Conservation (phyloP, 169 alveolate genomes). For the Miamiensis avidus region DNA sequence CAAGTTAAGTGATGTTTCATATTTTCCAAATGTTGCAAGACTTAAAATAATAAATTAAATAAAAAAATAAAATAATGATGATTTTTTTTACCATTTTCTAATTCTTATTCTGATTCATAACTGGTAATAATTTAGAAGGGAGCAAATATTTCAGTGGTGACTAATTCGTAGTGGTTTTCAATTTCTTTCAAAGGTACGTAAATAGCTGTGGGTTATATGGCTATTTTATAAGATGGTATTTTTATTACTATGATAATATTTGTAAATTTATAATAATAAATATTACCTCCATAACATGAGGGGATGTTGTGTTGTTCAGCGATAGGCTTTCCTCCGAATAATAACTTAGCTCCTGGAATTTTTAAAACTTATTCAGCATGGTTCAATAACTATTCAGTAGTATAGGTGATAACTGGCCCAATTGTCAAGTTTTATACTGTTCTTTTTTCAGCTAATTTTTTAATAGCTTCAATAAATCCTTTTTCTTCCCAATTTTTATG, state of each 20-base stretch:
- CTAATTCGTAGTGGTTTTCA: conserved; percentile 39
- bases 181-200: conserved; percentile 72
- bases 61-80: no score
- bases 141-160: conserved; percentile 82
- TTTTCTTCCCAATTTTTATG: conserved; percentile 83
- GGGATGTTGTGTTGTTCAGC: conserved; percentile 68
- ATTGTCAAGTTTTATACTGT: conserved; percentile 63
- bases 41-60: conserved; percentile 1
- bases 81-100: conserved; percentile 20
- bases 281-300: conserved; percentile 63
- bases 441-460: conserved; percentile 66
- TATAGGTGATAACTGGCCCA: conserved; percentile 85
- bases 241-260: not conserved
- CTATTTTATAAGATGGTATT: not conserved
- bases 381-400: conserved; percentile 61
- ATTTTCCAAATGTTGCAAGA: conserved; percentile 59
- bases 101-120: conserved; percentile 47
- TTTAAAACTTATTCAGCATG: conserved; percentile 68
- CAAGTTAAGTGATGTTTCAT: conserved; percentile 85
- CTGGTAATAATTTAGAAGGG: conserved; percentile 85
- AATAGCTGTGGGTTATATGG: conserved; percentile 86
- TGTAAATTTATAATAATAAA: no score
- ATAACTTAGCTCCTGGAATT: conserved; percentile 77
- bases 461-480: conserved; percentile 68
- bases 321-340: conserved; percentile 85